These are phyloP conservation scores for Debaryomyces sp. DNA, from an alignment of 1,139 yeast species.

Conservation along the genomic window DNA sequence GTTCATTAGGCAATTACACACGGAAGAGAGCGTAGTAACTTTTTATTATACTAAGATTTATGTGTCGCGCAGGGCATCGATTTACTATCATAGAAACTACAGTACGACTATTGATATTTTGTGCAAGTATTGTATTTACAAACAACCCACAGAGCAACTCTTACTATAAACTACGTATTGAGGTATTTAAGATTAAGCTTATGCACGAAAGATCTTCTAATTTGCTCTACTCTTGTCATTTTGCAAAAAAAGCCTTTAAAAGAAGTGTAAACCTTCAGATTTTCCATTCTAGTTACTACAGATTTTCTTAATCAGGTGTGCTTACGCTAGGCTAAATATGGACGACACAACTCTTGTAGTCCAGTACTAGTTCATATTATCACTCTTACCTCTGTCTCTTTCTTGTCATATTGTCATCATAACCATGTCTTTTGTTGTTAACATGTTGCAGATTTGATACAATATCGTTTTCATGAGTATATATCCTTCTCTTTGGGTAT, in stretches of 20 bases:
- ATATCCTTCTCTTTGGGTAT: slow-evolving; percentile 74
- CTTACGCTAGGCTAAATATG: too few species aligned
- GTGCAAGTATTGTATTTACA: background rate
- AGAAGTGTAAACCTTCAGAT: background rate
- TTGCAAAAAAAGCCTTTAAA: background rate
- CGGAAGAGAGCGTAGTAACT: background rate
- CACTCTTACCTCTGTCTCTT: slow-evolving; percentile 29
- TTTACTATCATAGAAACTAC: background rate
- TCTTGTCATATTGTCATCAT: slow-evolving; percentile 26
- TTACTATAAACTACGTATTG: background rate
- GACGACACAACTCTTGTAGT: background rate
- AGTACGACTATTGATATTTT: background rate
- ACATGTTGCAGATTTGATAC: slow-evolving; percentile 26
- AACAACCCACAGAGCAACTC: background rate
- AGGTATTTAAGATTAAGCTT: background rate
- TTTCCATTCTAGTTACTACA: background rate
- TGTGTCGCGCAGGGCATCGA: slow-evolving; percentile 6
- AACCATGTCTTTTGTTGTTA: slow-evolving; percentile 28
- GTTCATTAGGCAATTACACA: slow-evolving; percentile 5
- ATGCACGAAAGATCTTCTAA: background rate
- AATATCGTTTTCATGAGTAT: slow-evolving; percentile 77
- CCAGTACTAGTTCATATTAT: background rate
- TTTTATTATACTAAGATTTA: background rate
- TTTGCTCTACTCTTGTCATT: background rate
- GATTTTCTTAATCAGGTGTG: too few species aligned